phyloP scores from a whole-genome alignment of 495 filamentous ascomycete species.

The Parmelia sp. region DNA sequence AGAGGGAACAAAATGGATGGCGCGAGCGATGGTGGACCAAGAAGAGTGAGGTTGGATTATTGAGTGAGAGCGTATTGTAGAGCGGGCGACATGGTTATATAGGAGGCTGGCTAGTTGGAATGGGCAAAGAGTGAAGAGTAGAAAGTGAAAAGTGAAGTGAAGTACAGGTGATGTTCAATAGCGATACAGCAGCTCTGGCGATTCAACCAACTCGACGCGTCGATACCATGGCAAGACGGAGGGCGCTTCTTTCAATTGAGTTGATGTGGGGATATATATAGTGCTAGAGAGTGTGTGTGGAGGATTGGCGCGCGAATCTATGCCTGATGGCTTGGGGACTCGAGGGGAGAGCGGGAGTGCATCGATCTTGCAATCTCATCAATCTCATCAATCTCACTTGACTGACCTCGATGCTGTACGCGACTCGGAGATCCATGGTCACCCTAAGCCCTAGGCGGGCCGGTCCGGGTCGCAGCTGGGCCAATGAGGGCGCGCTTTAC shows the following conservation, averaged over 20 bases:
- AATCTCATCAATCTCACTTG: too few species aligned
- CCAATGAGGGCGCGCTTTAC: too few species aligned
- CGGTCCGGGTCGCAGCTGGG: too few species aligned
- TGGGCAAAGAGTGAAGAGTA: not conserved
- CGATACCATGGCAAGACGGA: not conserved
- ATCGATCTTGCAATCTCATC: too few species aligned
- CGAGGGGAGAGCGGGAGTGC: too few species aligned
- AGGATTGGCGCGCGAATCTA: too few species aligned
- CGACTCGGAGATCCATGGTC: too few species aligned
- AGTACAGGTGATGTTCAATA: not conserved
- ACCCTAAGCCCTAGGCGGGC: too few species aligned
- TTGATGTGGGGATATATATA: not conserved
- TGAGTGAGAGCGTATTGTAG: not conserved
- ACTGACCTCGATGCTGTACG: too few species aligned
- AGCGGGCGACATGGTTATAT: not conserved
- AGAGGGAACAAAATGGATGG: not conserved
- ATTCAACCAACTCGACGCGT: not conserved
- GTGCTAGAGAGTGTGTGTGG: not conserved
- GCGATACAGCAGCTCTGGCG: not conserved
- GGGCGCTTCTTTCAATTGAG: not conserved
- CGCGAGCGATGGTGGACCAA: not conserved
- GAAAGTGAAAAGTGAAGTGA: not conserved
- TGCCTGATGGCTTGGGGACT: too few species aligned
- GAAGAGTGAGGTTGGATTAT: too few species aligned
- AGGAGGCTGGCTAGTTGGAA: too few species aligned